Base-by-base conservation (phyloP, 1,284 basidiomycete genomes). In the Ceratobasidium theobromae region DNA sequence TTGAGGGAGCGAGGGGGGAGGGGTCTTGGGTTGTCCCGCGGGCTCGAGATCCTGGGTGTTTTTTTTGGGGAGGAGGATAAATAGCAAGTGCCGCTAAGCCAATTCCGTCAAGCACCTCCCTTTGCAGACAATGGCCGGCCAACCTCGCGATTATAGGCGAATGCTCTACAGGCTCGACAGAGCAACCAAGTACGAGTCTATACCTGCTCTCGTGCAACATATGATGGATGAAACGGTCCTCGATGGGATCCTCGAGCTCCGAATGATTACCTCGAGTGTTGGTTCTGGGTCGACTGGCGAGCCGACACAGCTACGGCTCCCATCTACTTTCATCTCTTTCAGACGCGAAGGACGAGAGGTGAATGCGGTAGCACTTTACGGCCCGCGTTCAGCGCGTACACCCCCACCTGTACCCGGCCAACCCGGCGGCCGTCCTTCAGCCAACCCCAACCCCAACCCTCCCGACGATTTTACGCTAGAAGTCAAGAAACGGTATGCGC, bases 211-310 rank as follows among this genome's bases (percentile, higher is more conserved):
- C 46, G 35, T 62, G 6, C 58, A 62, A 40, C 46, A 62, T 51
- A 62, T 62, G 58, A 62, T 62, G 58, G 48, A 62, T 8, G 46
- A 62, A 25, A 62, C 58, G 3, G 46, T 51, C 1, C 30, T 62
- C 1, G 58, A 62, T 18, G 58, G 58, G 28, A 41, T 62, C 1
- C 33, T 62, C 11, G 46, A 62, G 18, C 33, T 62, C 11, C 28
- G 33, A n/a, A 40, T 52, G 33, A 33, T 62, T 9, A 62, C 58
- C 23, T 51, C 45, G 16, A 51, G 23, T 4, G 16, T 8, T 8
- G 11, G 18, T n/a, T 8, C 48, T 16, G 55, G 18, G 18, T 45
- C 45, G 21, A 14, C 45, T 18, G 28, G 21, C 18, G 18, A 48
- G n/a, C 32, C 57, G 9, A 4, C 57, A 18, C 40, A 45, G 12